Evolutionary conservation across 1,139 yeast genomes (phyloP).

Genomic region (Candida sojae): DNA sequence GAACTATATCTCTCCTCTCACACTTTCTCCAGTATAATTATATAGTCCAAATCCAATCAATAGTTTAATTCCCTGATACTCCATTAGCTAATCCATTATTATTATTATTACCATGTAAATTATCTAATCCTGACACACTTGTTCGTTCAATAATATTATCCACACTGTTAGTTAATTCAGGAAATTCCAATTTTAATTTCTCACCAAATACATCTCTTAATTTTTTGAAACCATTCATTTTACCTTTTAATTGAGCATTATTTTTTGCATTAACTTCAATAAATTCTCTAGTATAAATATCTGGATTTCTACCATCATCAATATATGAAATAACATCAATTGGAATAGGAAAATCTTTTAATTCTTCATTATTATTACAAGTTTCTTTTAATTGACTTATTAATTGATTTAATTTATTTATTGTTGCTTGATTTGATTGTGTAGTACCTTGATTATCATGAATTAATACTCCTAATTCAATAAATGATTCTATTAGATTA

Average conservation of each 20-base stretch:
- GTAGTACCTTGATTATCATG: conserved; percentile 90
- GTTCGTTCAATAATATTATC: conserved; percentile 36
- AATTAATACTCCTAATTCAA: conserved; percentile 86
- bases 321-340: conserved; percentile 80
- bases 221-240: conserved; percentile 60
- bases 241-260: conserved; percentile 86
- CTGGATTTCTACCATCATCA: conserved; percentile 96
- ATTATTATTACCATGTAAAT: background rate
- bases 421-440: conserved; percentile 46
- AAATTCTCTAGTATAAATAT: conserved; percentile 93
- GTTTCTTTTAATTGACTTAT: conserved; percentile 36
- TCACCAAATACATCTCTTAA: conserved; percentile 66
- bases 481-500: conserved; percentile 76
- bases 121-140: background rate
- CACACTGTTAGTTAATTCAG: conserved; percentile 55
- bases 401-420: conserved; percentile 43
- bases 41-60: background rate
- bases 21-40: too few relatives aligned
- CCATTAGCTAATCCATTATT: conserved; percentile 1
- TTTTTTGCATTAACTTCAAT: conserved; percentile 88
- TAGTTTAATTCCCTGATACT: background rate
- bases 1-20: too few relatives aligned
- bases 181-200: conserved; percentile 74
- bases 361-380: conserved; percentile 2
- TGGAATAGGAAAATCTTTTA: conserved; percentile 57